Base-by-base conservation (phyloP, 768 basidiomycete genomes). In the Termitomyces sp. region DNA sequence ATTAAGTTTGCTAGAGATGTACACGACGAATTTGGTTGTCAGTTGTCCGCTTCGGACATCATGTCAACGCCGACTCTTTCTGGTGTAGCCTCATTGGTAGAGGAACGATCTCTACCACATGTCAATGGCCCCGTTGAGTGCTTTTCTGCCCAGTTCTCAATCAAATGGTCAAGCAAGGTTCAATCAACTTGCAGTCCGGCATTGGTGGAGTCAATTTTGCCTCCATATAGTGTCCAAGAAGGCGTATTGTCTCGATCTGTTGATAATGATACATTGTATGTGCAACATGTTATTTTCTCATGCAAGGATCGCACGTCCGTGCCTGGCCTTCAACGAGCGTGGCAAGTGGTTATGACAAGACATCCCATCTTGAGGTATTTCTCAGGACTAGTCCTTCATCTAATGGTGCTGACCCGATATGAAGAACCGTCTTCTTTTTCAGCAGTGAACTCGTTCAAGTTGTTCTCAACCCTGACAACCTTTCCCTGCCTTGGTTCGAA, bases 181-280 rank as follows among this genome's bases (percentile, higher is more conserved):
- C 40, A 57, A 12, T 61, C 57, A 2, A 42, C 35, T 11, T 69
- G 65, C 48, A 42, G 41, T 14, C 15, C 22, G 21, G 30, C 21
- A n/a, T 41, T 55, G 24, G 55, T 72, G n/a, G 66, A 70, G 44
- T 47, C 49, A 12, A 54, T 72, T 28, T 55, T 77, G 22, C 77
- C 78, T 19, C 66, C 78, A 28, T 76, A 78, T 51, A 66, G 77
- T 19, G 66, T 78, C 14, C 78, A 79, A 55, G 77, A 77, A 63
- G 78, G 78, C 21, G 72, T 79, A 17, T 61, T 79, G 48, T 71
- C 73, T 47, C 69, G 73, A 35, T 74, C 77, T 5, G 68, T 67
- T 32, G 67, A 69, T n/a, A 56, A 65, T 24, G 65, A 68, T 40
- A 66, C 68, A 1, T 67, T 76, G 51, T 78, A 76, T 59, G 74